Evolutionary conservation across 108 stramenopile genomes (phyloP).

Genomic region (Stephanodiscus minutulus): DNA sequence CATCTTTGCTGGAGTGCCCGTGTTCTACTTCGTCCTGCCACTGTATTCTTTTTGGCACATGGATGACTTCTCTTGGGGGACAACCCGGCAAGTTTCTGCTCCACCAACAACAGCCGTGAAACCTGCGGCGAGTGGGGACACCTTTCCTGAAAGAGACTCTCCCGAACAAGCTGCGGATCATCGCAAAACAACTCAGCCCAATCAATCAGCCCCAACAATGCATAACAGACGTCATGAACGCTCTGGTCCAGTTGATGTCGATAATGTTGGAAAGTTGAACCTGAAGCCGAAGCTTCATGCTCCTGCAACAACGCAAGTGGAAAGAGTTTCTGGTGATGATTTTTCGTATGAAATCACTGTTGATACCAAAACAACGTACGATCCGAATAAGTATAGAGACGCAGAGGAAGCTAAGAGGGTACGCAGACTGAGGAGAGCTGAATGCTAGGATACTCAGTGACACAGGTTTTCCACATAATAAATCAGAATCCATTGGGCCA

Average conservation of each 20-base stretch:
- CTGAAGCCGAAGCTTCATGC: conserved; percentile 20
- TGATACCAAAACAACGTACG: conserved; percentile 24
- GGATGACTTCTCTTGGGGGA: conserved; percentile 70
- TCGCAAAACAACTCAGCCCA: conserved; percentile 1
- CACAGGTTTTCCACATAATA: not conserved
- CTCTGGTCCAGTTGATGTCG: not conserved
- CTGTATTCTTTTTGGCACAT: conserved; percentile 66
- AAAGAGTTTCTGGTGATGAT: conserved; percentile 34
- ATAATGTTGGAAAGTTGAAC: conserved; percentile 23
- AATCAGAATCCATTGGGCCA: too few species aligned
- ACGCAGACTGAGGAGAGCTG: conserved; percentile 39
- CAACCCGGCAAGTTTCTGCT: conserved; percentile 49
- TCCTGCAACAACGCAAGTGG: conserved; percentile 21
- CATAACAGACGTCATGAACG: conserved; percentile 3
- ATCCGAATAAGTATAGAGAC: conserved; percentile 42
- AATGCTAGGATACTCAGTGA: conserved; percentile 26
- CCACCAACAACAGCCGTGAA: conserved; percentile 1
- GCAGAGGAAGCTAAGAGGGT: conserved; percentile 40
- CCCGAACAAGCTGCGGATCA: conserved; percentile 11
- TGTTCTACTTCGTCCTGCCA: conserved; percentile 63
- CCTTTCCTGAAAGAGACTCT: conserved; percentile 25
- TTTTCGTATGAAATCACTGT: conserved; percentile 13
- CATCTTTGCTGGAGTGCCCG: conserved; percentile 53
- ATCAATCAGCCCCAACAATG: conserved; percentile 1
- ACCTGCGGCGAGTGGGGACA: conserved; percentile 19